Conservation (phyloP, 1,139 yeast genomes). For the Blastobotrys serpentis region DNA sequence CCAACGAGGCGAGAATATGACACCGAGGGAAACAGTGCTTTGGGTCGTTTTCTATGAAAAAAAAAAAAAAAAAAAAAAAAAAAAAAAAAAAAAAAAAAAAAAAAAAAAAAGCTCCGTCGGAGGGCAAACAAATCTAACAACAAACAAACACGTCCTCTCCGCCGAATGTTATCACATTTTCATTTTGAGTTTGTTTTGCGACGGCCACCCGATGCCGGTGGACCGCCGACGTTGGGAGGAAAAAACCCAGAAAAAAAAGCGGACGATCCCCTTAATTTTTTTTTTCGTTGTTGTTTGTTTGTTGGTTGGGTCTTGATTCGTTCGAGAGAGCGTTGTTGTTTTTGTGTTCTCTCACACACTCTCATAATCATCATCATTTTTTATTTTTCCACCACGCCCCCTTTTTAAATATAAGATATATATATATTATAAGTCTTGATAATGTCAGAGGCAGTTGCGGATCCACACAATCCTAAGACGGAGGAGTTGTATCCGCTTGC, state of each 20-base stretch:
- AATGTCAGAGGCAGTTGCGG: slow-evolving; percentile 11
- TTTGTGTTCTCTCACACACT: background rate
- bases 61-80: no score
- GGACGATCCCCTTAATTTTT: background rate
- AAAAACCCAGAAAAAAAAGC: background rate
- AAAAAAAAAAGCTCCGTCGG: no score
- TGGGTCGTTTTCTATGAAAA: no score
- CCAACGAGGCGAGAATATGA: no score
- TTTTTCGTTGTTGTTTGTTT: background rate
- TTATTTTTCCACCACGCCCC: no score
- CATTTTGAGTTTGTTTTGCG: no score
- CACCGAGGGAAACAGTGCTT: no score
- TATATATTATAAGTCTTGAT: background rate
- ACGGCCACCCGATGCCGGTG: no score
- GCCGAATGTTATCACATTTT: no score
- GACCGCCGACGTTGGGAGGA: slow-evolving; percentile 2
- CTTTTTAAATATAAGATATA: no score
- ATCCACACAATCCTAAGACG: slow-evolving; percentile 12
- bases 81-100: no score
- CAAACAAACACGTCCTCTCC: background rate
- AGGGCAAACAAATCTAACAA: no score
- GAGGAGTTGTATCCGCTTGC: slow-evolving; percentile 92
- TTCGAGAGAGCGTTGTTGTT: background rate
- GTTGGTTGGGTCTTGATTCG: slow-evolving; percentile 1
- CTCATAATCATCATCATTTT: background rate